Conservation (phyloP, 2,329 filamentous ascomycete genomes). For the Diaporthe velutina region DNA sequence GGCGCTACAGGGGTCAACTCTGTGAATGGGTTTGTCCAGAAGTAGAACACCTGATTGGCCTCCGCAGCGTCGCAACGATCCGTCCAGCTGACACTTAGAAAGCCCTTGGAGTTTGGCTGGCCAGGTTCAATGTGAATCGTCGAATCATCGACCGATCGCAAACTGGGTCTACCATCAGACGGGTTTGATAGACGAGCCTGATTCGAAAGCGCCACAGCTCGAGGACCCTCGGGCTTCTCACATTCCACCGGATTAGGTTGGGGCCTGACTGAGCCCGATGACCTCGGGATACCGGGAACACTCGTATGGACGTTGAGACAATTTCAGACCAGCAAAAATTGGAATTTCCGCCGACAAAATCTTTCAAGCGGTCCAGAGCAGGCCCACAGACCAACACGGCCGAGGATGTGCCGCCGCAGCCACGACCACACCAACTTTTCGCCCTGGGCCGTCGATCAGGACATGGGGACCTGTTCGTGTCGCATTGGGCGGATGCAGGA, state of each 20-base stretch:
- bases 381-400: conserved; percentile 28
- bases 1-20: conserved; percentile 26
- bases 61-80: conserved; percentile 36
- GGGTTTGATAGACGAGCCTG: conserved; percentile 28
- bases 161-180: conserved; percentile 30
- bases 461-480: conserved; percentile 36
- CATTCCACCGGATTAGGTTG: conserved; percentile 6
- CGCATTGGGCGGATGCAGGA: conserved; percentile 33
- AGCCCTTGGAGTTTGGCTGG: conserved; percentile 23
- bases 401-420: conserved; percentile 37
- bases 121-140: conserved; percentile 32
- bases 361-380: conserved; percentile 28
- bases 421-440: conserved; percentile 38
- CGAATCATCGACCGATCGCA: conserved; percentile 34
- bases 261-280: conserved; percentile 19
- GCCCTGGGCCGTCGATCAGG: conserved; percentile 30
- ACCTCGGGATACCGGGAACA: background rate
- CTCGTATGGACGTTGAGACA: conserved; percentile 17
- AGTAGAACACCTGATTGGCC: conserved; percentile 37
- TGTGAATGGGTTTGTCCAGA: conserved; percentile 26
- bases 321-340: conserved; percentile 15
- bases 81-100: conserved; percentile 36
- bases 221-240: conserved; percentile 27
- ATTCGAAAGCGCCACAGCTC: conserved; percentile 36
- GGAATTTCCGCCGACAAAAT: background rate